Base-by-base conservation (phyloP, 306 rosid genomes). In the Cicer yamashitae region DNA sequence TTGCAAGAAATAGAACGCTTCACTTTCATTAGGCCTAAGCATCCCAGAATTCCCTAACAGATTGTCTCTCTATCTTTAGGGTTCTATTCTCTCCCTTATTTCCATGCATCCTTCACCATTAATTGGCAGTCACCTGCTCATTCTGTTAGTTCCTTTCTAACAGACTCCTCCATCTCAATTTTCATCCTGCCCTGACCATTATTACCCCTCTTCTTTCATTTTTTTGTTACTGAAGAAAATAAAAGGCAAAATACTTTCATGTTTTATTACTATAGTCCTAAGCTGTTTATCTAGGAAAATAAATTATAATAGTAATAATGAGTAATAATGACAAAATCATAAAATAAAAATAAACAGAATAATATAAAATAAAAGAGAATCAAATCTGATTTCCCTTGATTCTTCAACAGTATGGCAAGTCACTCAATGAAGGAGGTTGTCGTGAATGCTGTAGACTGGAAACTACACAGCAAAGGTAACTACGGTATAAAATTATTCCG, bases 401-500 rank as follows among this genome's bases (percentile, higher is more conserved):
- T 25, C 34, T 25, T 25, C 34, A 25, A 30, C 37, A 67, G 34
- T 13, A 59, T 69, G 62, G 45, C 62, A 30, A 77, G 80, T 68
- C 45, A 59, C 12, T 25, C 69, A 69, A 10, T 5, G 8, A 67
- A 22, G 53, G 46, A 75, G 46, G 65, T 52, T 47, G 34, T 20
- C 54, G 51, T 9, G 54, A 46, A 53, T 20, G 45, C 15, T n/a
- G 67, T 46, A 71, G 37, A 45, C 56, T 76, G 15, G 43, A 56
- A 30, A 30, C 34, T 25, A 18, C 6, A 37, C 12, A 12, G 62
- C 25, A 45, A 67, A 51, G 17, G 41, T 25, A 14, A 43, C 8
- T 25, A 43, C 8, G 22, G 41, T 41, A 71, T 41, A 17, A 15
- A 63, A 10, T 45, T 47, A 38, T 57, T 44, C 37, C 37, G 39